A percentile compares a stretch with the other conserved stretches of the same genome.
Evolutionary conservation across 441 rosid genomes (phyloP).

Genomic region (Dalechampia spathulata): DNA sequence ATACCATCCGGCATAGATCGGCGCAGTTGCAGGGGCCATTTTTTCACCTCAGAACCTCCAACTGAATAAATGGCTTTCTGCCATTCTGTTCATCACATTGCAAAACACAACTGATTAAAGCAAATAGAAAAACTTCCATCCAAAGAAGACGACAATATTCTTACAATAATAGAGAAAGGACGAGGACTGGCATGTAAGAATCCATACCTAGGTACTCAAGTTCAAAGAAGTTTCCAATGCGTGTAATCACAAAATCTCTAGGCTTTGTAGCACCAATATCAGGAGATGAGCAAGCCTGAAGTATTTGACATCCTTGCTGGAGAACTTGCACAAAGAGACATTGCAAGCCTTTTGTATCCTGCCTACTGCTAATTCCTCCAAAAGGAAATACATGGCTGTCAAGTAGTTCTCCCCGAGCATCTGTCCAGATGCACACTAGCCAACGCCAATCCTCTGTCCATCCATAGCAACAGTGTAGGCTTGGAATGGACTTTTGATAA

Average conservation of each 20-base stretch:
- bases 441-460: conserved; percentile 99
- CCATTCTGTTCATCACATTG: conserved; percentile 63
- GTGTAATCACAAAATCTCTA: conserved; percentile 86
- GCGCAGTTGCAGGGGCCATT: conserved; percentile 94
- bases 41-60: conserved; percentile 90
- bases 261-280: conserved; percentile 79
- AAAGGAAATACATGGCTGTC: conserved; percentile 97
- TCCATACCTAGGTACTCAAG: conserved; percentile 89
- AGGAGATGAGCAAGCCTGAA: conserved; percentile 78
- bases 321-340: conserved; percentile 96
- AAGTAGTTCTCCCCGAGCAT: conserved; percentile 96
- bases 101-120: neutral
- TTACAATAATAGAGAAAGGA: conserved; percentile 1
- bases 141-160: neutral
- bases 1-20: conserved; percentile 80
- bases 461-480: conserved; percentile 98
- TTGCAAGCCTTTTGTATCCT: conserved; percentile 98
- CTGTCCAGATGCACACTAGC: conserved; percentile 99
- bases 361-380: conserved; percentile 99
- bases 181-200: conserved; percentile 11
- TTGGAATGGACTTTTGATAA: conserved; percentile 62
- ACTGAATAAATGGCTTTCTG: conserved; percentile 94
- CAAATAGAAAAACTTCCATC: neutral
- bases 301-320: conserved; percentile 99
- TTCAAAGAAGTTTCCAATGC: conserved; percentile 93